Evolutionary conservation across 257 asterid genomes (phyloP), one percentile per base, ranked within the genome.

Genomic region (Gardenia jasminoides): DNA sequence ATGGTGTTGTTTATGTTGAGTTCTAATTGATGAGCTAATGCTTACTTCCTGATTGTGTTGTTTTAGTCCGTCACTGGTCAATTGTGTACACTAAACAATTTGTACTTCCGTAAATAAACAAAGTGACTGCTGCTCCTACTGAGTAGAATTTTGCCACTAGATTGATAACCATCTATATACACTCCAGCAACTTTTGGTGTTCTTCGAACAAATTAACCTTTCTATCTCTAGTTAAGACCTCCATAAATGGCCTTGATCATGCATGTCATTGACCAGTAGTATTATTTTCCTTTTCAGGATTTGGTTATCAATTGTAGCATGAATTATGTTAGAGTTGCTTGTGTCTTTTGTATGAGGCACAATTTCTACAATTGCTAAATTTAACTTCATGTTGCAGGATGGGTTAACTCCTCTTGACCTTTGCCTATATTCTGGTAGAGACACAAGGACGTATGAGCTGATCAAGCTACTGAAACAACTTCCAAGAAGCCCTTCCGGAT

Each of bases 391-490:
- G 36, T 74, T 78, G 83, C 94, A 91, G 97, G 93, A 91, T 69
- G 97, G 96, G 80, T 80, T 89, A 77, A 94, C 92, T 22, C 86
- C 96, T 46, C 87, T 89, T 24, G 93, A 88, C 44, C 85, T 93
- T 22, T 94, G 97, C 85, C 90, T 94, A 52, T 84, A 88, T 80
- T 88, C 88, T 74, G 91, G 97, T 78, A 85, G 83, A 83, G 90
- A 93, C 84, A 77, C 76, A 9, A 85, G 92, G 85, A 91, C 94
- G 10, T 90, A 90, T 61, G 93, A 93, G 85, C 89, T 94, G 67
- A 91, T 93, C 83, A 93, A 81, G 90, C 87, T 91, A 39, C 80
- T 92, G 30, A 90, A 89, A 78, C 87, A 82, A 56, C 58, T 85
- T 28, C 86, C 90, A 65, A 79, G 66, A 75, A 81, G 80, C 77